Evolutionary conservation across 1,139 yeast genomes (phyloP).

Genomic region (Taiozyma onychis): DNA sequence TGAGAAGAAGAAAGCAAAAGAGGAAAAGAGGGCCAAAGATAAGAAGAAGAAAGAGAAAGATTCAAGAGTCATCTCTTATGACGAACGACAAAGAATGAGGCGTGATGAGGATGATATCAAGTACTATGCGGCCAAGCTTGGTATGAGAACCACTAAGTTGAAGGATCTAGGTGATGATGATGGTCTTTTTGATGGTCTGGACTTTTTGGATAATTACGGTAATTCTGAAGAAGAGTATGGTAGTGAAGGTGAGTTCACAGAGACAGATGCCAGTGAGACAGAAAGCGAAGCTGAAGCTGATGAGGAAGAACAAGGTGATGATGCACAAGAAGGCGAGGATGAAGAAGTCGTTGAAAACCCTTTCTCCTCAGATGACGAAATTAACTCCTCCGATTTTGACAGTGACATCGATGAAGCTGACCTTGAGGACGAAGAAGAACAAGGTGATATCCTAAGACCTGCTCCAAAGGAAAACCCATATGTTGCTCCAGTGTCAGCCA

Average conservation of each 20-base stretch:
- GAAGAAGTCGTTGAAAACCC: constrained; percentile 28
- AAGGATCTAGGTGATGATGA: constrained; percentile 51
- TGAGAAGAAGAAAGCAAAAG: constrained; percentile 3
- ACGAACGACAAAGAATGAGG: constrained; percentile 40
- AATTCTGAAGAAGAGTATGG: constrained; percentile 13
- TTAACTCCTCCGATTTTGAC: constrained; percentile 44
- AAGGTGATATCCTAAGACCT: constrained; percentile 27
- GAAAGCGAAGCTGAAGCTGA: constrained; percentile 17
- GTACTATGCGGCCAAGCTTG: constrained; percentile 78
- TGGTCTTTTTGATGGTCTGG: constrained; percentile 69
- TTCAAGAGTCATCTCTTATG: constrained; percentile 20
- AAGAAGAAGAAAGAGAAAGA: constrained; percentile 11
- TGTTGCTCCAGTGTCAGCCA: constrained; percentile 57
- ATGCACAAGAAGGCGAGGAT: constrained; percentile 20
- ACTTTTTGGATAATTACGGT: constrained; percentile 46
- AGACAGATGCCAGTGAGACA: constrained; percentile 20
- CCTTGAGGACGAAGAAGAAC: constrained; percentile 33
- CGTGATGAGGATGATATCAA: constrained; percentile 76
- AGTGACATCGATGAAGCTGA: constrained; percentile 28
- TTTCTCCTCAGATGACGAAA: constrained; percentile 42
- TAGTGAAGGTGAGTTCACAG: constrained; percentile 6
- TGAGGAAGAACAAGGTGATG: constrained; percentile 18
- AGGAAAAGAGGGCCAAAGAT: constrained; percentile 4
- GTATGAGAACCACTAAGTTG: constrained; percentile 53
- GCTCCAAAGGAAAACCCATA: constrained; percentile 71